These are phyloP conservation scores for Nitzschia sp. DNA, from an alignment of 108 stramenopile species.

Conservation along the genomic window DNA sequence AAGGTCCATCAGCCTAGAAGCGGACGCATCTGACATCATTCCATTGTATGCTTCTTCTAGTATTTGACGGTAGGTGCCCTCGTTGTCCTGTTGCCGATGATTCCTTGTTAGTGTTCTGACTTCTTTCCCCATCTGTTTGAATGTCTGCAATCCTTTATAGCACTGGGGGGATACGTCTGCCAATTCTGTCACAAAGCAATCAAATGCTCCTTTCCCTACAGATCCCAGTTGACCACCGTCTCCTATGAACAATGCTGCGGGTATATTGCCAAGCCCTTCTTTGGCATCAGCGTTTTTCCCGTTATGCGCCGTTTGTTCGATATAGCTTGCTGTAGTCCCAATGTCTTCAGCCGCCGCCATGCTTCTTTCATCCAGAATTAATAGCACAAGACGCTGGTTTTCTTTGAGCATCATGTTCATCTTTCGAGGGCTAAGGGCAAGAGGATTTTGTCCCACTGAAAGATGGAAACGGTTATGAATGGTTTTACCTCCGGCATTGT, in stretches of 20 bases:
- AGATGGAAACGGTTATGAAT: neutral
- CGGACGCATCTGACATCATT: neutral
- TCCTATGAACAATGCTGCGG: neutral
- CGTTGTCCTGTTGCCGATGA: neutral
- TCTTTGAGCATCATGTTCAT: neutral
- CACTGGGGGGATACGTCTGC: neutral
- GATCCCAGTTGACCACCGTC: neutral
- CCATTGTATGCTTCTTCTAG: neutral
- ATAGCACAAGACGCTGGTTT: neutral
- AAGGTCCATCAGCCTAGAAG: neutral
- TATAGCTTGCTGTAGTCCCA: neutral
- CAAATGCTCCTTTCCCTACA: neutral
- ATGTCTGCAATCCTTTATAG: neutral
- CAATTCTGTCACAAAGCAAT: neutral
- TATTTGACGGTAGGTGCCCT: neutral
- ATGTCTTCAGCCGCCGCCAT: neutral
- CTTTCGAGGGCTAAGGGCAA: neutral
- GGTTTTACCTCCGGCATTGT: neutral
- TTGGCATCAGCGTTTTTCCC: neutral
- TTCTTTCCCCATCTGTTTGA: neutral
- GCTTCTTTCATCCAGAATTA: neutral
- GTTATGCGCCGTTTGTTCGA: neutral
- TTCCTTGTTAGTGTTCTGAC: neutral
- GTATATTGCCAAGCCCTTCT: neutral
- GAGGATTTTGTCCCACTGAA: neutral